Evolutionary conservation across 257 asterid species (phyloP), one percentile per base, ranked within the genome.

Genomic region (Ilex aquifolium): DNA sequence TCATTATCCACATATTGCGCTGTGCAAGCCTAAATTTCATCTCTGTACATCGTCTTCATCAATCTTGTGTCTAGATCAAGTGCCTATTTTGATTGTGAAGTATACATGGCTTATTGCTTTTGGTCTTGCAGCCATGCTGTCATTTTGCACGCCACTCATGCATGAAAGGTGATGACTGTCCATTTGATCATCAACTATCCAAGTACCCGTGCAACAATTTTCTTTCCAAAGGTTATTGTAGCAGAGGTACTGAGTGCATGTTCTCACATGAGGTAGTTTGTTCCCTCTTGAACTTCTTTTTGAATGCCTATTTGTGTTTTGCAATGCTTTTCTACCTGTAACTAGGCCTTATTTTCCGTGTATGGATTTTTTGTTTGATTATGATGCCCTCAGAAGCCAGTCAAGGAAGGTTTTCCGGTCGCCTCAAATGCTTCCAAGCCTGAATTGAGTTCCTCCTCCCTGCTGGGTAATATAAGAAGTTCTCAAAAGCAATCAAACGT

Each of bases 161-260:
- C 85, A 82, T 92, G 99, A 92, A 92, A 83, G 99, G 99, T 66
- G 94, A 92, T 53, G 83, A 80, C 59, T 92, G 97, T 69, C 96
- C 97, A 15, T 89, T 53, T 72, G 99, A 92, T 69, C 99, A 92
- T 63, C 75, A 85, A 65, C 96, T 92, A 73, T 87, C 96, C 44
- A 92, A 92, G 65, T 92, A 87, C 74, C 94, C 88, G 12, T 89
- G 99, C 86, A 72, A 78, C 58, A 89, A 85, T 59, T 69, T 67
- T 75, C 62, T 74, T 49, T 32, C 84, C 64, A 80, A 62, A 2
- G 95, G 96, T 62, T 87, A 76, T 80, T 92, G 99, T 77, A 68
- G 65, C 72, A 83, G 99, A 79, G 95, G 97, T 64, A 76, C 88
- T 64, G 78, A 74, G 54, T 92, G 99, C 69, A 71, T 85, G 85